Base-by-base conservation (phyloP, 768 basidiomycete genomes). In the Udeniomyces megalosporus region DNA sequence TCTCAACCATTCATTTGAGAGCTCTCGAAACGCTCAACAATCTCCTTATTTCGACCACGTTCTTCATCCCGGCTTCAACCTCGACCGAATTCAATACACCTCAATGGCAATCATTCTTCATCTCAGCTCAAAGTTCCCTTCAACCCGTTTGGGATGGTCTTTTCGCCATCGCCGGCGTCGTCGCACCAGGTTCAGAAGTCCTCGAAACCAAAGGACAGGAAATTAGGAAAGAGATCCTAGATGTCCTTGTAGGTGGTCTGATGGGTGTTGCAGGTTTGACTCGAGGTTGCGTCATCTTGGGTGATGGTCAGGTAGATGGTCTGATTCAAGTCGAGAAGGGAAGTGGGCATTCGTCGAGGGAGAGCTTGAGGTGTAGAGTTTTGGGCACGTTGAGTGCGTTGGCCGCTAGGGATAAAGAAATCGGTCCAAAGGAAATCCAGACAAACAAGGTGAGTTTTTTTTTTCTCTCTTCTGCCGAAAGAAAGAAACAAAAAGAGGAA, bases 11-110 rank as follows among this genome's bases (percentile, higher is more conserved):
- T 55, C 91, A 95, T 70, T 77, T 88, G 61, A 79, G 83, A 66
- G 86, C 89, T 11, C 77, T 92, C 29, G 89, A 93, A 71, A 90
- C 90, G 69, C 77, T 96, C 51, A 90, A 87, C 69, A 95, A 96
- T 70, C 77, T 91, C 44, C 84, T 93, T 69, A 76, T 92, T 38
- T 83, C 88, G 3, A 77, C 86, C 14, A 78, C 82, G 2, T 76
- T 79, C 0, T 70, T 70, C 38, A 57, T 71, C 10, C 68, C 71
- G 4, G 61, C 66, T 6, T 66, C 68, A 20, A 73, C 77, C 4
- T 74, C 78, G 1, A 78, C 76, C 56, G 67, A 76, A 29, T 73
- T 68, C 4, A 70, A 79, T 12, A 67, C 76, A 14, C 74, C 75
- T 3, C 81, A 84, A 53, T 73, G 74, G 17, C 75, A 77, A 24